Evolutionary conservation across 495 filamentous ascomycete genomes (phyloP).

Genomic region (Xylaria scruposa): DNA sequence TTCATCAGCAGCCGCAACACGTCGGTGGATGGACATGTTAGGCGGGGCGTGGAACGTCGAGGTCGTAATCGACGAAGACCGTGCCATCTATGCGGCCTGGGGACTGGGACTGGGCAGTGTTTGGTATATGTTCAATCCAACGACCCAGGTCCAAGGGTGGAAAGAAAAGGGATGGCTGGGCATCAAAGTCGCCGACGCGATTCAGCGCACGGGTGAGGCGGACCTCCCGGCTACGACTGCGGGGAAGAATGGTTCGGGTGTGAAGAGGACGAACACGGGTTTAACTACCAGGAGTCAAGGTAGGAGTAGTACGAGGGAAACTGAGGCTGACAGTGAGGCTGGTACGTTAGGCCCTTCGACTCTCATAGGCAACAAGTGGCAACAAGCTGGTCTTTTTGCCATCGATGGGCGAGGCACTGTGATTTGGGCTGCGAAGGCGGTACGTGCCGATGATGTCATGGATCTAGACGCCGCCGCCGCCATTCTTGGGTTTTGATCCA

Average conservation of each 20-base stretch:
- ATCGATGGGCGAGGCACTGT: slow-evolving; percentile 60
- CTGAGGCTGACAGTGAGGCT: slow-evolving; percentile 26
- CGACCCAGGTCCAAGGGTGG: slow-evolving; percentile 49
- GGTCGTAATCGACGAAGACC: slow-evolving; percentile 59
- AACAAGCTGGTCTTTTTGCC: slow-evolving; percentile 62
- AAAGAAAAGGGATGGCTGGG: slow-evolving; percentile 54
- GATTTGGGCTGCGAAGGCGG: slow-evolving; percentile 56
- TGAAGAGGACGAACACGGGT: slow-evolving; percentile 14
- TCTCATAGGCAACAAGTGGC: slow-evolving; percentile 68
- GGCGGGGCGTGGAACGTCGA: slow-evolving; percentile 55
- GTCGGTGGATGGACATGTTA: slow-evolving; percentile 56
- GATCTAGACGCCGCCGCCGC: slow-evolving; percentile 57
- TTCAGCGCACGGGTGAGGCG: slow-evolving; percentile 39
- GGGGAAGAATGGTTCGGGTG: background rate
- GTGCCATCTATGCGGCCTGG: slow-evolving; percentile 59
- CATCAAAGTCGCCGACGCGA: slow-evolving; percentile 44
- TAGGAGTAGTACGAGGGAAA: slow-evolving; percentile 23
- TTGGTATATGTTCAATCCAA: slow-evolving; percentile 59
- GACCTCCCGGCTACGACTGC: slow-evolving; percentile 22
- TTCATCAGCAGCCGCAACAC: slow-evolving; percentile 53
- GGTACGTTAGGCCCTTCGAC: slow-evolving; percentile 45
- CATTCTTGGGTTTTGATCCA: slow-evolving; percentile 39
- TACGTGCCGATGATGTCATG: slow-evolving; percentile 58
- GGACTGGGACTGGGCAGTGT: slow-evolving; percentile 57
- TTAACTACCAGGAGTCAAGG: slow-evolving; percentile 16